A percentile compares a stretch with the other conserved stretches of the same genome.
Conservation (phyloP, 1,139 yeast genomes). For the Protomyces lactucae-debilis region DNA sequence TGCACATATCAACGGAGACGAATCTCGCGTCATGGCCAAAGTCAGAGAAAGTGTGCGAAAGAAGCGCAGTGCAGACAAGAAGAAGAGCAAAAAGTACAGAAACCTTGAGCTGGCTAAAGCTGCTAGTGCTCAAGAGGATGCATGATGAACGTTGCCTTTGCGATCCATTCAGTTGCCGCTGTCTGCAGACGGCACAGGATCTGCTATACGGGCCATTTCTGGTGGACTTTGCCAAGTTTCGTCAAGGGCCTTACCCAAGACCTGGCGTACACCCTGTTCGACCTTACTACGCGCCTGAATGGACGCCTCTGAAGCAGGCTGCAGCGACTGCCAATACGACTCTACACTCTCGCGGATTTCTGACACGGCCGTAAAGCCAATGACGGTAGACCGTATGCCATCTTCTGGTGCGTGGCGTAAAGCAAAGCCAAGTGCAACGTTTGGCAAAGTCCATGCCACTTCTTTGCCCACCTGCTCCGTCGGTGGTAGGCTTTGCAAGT, state of each 20-base stretch:
- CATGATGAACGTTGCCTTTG: not conserved
- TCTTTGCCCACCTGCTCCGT: slow-evolving; percentile 38
- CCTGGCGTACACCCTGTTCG: slow-evolving; percentile 1
- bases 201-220: not conserved
- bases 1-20: slow-evolving; percentile 18
- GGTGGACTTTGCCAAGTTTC: slow-evolving; percentile 25
- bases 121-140: not conserved
- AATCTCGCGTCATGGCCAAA: slow-evolving; percentile 8
- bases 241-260: slow-evolving; percentile 7
- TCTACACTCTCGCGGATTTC: slow-evolving; percentile 14
- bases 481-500: slow-evolving; percentile 43
- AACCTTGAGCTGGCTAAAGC: not conserved
- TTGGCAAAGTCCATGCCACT: slow-evolving; percentile 62
- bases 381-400: slow-evolving; percentile 7
- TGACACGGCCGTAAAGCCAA: slow-evolving; percentile 7
- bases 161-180: too few species aligned
- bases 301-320: not conserved
- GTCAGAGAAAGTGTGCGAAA: not conserved
- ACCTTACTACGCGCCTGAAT: not conserved
- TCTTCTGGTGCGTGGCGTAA: slow-evolving; percentile 41
- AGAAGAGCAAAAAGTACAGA: slow-evolving; percentile 18
- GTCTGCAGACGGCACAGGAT: too few species aligned
- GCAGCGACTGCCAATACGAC: slow-evolving; percentile 6
- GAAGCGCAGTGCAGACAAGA: slow-evolving; percentile 23
- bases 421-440: slow-evolving; percentile 73